phyloP scores from a whole-genome alignment of 768 basidiomycete genomes.

The Baorangia bicolor region DNA sequence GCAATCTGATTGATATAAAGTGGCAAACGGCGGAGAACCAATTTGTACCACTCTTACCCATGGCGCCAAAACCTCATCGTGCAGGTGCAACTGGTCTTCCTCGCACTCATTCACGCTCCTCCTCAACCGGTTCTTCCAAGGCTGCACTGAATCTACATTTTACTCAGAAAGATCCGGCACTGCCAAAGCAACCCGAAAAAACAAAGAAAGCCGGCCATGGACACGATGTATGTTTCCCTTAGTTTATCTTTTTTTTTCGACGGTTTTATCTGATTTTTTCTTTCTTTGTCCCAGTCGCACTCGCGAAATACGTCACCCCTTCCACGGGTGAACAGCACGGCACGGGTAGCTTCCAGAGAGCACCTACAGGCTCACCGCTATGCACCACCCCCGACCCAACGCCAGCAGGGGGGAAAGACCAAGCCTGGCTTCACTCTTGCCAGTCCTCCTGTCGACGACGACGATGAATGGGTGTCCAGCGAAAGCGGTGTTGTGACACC shows the following conservation, averaged over 20 bases:
- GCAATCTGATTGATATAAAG: conserved; percentile 18
- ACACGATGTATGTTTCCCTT: conserved; percentile 44
- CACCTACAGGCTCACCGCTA: conserved; percentile 36
- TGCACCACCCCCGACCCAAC: conserved; percentile 25
- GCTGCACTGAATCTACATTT: conserved; percentile 61
- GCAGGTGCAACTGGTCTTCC: conserved; percentile 43
- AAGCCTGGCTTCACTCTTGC: conserved; percentile 62
- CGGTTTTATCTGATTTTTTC: conserved; percentile 13
- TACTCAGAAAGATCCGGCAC: conserved; percentile 59
- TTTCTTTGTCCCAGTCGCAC: conserved; percentile 9
- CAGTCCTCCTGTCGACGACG: conserved; percentile 47
- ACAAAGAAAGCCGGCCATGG: conserved; percentile 44
- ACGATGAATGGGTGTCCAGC: conserved; percentile 78
- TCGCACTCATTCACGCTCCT: conserved; percentile 63
- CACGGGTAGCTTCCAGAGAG: conserved; percentile 31
- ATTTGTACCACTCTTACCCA: conserved; percentile 30
- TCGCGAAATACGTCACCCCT: conserved; percentile 28
- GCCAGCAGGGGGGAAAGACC: conserved; percentile 34
- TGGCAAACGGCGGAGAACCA: conserved; percentile 30
- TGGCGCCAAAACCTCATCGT: conserved; percentile 54
- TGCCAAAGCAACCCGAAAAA: conserved; percentile 49
- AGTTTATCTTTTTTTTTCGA: conserved; percentile 8
- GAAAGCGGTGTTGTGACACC: conserved; percentile 76
- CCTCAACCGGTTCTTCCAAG: conserved; percentile 55
- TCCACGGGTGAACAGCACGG: conserved; percentile 27